Evolutionary conservation across 2,329 filamentous ascomycete species (phyloP).

Genomic region (Aspergillus tubingensis): DNA sequence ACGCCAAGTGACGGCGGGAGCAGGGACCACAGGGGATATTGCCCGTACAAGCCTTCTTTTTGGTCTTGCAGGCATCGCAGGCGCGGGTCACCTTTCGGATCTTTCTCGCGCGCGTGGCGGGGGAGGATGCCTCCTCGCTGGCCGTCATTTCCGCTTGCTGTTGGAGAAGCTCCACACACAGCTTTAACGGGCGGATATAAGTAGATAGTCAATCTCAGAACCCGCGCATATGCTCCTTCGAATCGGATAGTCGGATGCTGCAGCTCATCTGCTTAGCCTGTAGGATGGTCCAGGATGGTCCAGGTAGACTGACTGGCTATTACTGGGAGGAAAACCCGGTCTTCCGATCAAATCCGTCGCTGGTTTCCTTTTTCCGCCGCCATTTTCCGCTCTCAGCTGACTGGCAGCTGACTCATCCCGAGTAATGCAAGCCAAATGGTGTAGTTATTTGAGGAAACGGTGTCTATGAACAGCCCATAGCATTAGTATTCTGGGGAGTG

Average conservation of each 20-base stretch:
- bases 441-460: not conserved
- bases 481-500: too few species aligned
- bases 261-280: not conserved
- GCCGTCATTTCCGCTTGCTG: not conserved
- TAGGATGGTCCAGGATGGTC: not conserved
- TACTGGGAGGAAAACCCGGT: too few species aligned
- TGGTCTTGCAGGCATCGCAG: constrained; percentile 27
- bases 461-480: not conserved
- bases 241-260: not conserved
- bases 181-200: too few species aligned
- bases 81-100: constrained; percentile 28
- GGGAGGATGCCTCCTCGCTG: not conserved
- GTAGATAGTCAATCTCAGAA: too few species aligned
- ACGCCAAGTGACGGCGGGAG: constrained; percentile 14
- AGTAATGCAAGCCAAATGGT: not conserved
- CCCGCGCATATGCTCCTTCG: too few species aligned
- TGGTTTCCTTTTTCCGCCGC: not conserved
- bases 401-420: not conserved
- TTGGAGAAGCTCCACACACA: too few species aligned
- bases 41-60: constrained; percentile 29
- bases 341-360: not conserved
- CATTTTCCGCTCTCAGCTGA: not conserved
- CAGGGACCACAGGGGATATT: constrained; percentile 26
- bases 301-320: too few species aligned
- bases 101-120: constrained; percentile 17